phyloP scores from a whole-genome alignment of 2,329 filamentous ascomycete genomes.

The Colletotrichum sublineola region DNA sequence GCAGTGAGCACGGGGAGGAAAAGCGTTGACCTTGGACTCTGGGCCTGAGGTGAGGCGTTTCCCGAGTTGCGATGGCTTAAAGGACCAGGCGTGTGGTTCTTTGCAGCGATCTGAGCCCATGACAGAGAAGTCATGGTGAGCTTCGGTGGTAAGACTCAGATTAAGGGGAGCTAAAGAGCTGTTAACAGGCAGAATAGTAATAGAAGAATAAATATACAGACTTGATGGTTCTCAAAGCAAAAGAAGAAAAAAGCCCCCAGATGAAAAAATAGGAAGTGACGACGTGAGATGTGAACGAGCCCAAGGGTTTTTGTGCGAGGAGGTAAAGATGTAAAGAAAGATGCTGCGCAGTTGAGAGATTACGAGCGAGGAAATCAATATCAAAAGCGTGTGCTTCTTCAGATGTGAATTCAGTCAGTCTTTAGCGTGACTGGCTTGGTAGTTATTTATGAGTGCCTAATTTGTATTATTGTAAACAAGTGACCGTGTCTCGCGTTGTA shows the following conservation, averaged over 20 bases:
- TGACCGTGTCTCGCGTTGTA: background rate
- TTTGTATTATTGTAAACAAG: background rate
- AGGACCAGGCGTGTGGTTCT: constrained; percentile 3
- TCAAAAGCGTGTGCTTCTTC: background rate
- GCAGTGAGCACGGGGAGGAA: background rate
- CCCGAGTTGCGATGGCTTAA: background rate
- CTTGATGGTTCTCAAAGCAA: background rate
- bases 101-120: constrained; percentile 26
- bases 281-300: background rate
- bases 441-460: background rate
- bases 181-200: background rate
- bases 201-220: background rate
- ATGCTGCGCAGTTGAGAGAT: background rate
- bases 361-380: background rate
- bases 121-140: constrained; percentile 11
- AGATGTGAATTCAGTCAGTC: background rate
- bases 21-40: background rate
- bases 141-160: too few relatives aligned
- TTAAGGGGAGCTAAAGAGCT: background rate
- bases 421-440: background rate
- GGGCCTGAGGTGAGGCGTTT: background rate
- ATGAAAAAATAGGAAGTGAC: too few relatives aligned
- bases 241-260: background rate
- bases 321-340: background rate
- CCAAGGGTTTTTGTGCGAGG: background rate